Evolutionary conservation across 371 early-diverging fungal species (phyloP).

Genomic region (Zychaea mexicana): DNA sequence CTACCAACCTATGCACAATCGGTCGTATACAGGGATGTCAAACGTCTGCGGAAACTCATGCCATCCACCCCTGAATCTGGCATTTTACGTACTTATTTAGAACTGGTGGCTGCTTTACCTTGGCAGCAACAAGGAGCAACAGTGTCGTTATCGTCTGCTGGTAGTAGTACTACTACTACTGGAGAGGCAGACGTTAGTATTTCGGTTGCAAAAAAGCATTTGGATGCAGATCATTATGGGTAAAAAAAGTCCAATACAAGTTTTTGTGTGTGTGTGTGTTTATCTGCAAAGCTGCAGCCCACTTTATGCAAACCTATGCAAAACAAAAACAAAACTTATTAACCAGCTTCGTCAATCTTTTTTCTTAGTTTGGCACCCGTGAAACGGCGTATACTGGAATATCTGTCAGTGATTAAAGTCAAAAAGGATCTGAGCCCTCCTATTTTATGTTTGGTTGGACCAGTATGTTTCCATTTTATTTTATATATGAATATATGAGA

Average conservation of each 20-base stretch:
- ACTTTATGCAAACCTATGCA: too few species aligned
- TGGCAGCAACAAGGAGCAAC: constrained; percentile 64
- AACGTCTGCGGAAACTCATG: constrained; percentile 72
- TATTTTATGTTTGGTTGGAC: constrained; percentile 81
- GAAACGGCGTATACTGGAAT: constrained; percentile 82
- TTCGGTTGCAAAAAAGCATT: constrained; percentile 56
- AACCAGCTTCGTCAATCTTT: background rate
- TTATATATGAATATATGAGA: too few species aligned
- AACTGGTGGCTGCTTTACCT: constrained; percentile 78
- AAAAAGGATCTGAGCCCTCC: constrained; percentile 70
- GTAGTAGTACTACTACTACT: constrained; percentile 11
- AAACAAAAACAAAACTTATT: too few species aligned
- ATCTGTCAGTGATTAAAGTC: constrained; percentile 77
- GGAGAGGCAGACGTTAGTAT: constrained; percentile 55
- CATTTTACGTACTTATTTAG: constrained; percentile 77
- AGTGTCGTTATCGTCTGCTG: too few species aligned
- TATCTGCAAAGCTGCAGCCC: background rate
- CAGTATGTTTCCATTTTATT: constrained; percentile 28
- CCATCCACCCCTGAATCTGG: constrained; percentile 78
- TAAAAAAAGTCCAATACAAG: background rate
- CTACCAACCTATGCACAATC: constrained; percentile 67
- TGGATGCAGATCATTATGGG: constrained; percentile 85
- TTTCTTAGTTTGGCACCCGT: constrained; percentile 66
- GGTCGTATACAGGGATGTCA: constrained; percentile 69
- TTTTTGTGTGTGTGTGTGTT: background rate